These are phyloP conservation scores for Solanum chilense DNA, from an alignment of 257 asterid genomes.

Conservation along the genomic window DNA sequence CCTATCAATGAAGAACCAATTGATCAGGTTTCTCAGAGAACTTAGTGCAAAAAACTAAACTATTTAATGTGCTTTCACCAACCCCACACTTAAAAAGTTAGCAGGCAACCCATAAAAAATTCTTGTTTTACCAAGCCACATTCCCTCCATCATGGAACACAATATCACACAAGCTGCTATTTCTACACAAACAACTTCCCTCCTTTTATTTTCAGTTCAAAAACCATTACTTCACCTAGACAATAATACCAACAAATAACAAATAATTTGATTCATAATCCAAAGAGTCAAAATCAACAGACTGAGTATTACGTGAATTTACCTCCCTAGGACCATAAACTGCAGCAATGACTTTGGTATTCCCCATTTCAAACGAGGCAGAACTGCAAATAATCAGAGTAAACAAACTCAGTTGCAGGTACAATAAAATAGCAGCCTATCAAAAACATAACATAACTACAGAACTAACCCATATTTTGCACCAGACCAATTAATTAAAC, in stretches of 20 bases:
- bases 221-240: not conserved
- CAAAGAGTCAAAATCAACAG: not conserved
- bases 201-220: too few relatives aligned
- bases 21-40: too few relatives aligned
- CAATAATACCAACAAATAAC: not conserved
- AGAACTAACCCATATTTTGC: not conserved
- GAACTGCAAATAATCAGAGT: slow-evolving; percentile 52
- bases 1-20: not conserved
- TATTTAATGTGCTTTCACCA: too few relatives aligned
- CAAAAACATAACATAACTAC: not conserved
- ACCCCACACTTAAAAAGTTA: too few relatives aligned
- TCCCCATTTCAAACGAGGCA: slow-evolving; percentile 93
- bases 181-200: too few relatives aligned
- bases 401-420: not conserved
- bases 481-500: not conserved
- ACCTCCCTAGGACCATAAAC: slow-evolving; percentile 99
- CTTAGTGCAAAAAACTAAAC: too few relatives aligned
- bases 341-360: slow-evolving; percentile 96
- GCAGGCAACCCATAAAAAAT: too few relatives aligned
- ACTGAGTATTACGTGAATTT: not conserved
- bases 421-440: not conserved
- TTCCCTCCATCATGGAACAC: too few relatives aligned
- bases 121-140: too few relatives aligned
- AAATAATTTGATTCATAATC: not conserved
- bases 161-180: too few relatives aligned